phyloP scores from a whole-genome alignment of 2,329 filamentous ascomycete species.

The Fusarium buharicum region DNA sequence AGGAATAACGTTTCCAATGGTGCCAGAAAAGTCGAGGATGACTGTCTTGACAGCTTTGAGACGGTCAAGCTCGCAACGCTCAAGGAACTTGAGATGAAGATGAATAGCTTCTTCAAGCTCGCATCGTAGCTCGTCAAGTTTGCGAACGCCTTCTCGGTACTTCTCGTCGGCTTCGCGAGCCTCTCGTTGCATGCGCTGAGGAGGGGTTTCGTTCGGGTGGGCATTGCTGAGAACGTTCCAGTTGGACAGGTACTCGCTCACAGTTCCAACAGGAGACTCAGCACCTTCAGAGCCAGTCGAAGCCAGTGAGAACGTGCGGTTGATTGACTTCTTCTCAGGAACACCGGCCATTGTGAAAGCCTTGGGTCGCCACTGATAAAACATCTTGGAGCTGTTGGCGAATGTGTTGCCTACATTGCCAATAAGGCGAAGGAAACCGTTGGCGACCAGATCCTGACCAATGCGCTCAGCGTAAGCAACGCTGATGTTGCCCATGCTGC shows the following conservation, averaged over 20 bases:
- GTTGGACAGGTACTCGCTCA: slow-evolving; percentile 88
- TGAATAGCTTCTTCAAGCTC: slow-evolving; percentile 96
- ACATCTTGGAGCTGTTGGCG: slow-evolving; percentile 96
- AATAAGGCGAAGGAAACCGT: slow-evolving; percentile 88
- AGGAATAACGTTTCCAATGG: slow-evolving; percentile 97
- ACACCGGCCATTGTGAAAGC: slow-evolving; percentile 88
- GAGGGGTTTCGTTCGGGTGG: slow-evolving; percentile 92
- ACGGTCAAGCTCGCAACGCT: slow-evolving; percentile 95
- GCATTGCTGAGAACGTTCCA: slow-evolving; percentile 90
- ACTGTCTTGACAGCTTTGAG: slow-evolving; percentile 99
- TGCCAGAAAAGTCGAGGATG: slow-evolving; percentile 95
- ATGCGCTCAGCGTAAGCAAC: slow-evolving; percentile 93
- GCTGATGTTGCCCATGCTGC: slow-evolving; percentile 83
- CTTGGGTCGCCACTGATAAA: slow-evolving; percentile 96
- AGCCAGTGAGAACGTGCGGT: slow-evolving; percentile 78
- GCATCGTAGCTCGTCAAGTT: slow-evolving; percentile 90
- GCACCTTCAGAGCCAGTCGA: slow-evolving; percentile 64
- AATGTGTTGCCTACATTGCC: slow-evolving; percentile 96
- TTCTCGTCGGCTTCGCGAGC: slow-evolving; percentile 90
- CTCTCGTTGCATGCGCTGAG: slow-evolving; percentile 87
- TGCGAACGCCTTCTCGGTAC: slow-evolving; percentile 87
- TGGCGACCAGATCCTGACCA: slow-evolving; percentile 88
- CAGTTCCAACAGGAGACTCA: slow-evolving; percentile 84
- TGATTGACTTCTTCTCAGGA: slow-evolving; percentile 84
- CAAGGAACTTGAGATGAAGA: slow-evolving; percentile 92